Evolutionary conservation across 2,329 filamentous ascomycete genomes (phyloP), one percentile per base, ranked within the genome.

Genomic region (Fusarium sp.): DNA sequence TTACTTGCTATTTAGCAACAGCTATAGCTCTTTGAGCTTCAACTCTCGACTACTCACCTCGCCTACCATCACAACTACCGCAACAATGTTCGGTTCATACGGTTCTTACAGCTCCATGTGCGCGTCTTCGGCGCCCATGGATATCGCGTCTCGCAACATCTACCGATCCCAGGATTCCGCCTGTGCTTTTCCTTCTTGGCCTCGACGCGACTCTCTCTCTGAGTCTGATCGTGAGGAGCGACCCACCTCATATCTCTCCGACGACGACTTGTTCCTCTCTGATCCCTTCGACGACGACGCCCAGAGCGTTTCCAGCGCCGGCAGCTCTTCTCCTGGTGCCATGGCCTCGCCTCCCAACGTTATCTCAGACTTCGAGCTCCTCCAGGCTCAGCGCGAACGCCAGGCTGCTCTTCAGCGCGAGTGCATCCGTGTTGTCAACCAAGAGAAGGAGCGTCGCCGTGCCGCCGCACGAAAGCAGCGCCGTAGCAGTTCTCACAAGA

Each of bases 151-250:
- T 68, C 79, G 77, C 73, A 79, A 78, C 68, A 69, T 65, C 65
- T 78, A 81, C 68, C 76, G 76, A 65, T 75, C 76, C 41, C 77
- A 80, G 68, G 82, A 83, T 70, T 75, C 79, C 27, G 77, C 77
- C 37, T 88, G 86, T 78, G 86, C 86, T 25, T 88, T 83, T 68
- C 86, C 86, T 27, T 87, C 84, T 23, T 88, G 86, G 86, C 85
- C 86, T 25, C 82, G 85, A 59, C 81, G 86, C 41, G 79, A 82
- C 17, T 86, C 84, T 39, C 82, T 88, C 62, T 80, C 79, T 51
- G 79, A 81, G 67, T 77, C 78, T 54, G 76, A 79, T 69, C 73
- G 74, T 54, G 76, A 78, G 69, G 77, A 81, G 68, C 82, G 83
- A 61, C 82, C 85, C 19, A 84, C 84, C 4, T 86, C 85, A 1